phyloP scores from a whole-genome alignment of 805 yeast species.

The Candida succiphila region DNA sequence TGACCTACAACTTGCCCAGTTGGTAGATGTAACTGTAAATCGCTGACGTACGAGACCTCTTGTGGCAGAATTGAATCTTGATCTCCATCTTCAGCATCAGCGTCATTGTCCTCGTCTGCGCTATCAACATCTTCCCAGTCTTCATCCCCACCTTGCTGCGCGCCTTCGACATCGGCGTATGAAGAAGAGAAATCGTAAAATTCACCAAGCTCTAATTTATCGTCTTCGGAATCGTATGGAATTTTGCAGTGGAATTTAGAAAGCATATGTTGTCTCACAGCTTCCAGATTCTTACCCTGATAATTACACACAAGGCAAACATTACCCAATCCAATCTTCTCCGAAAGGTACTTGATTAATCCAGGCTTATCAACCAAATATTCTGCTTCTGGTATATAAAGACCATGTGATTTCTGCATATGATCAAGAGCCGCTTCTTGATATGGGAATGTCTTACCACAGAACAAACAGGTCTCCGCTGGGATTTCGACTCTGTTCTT shows the following conservation, averaged over 20 bases:
- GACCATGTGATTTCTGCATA: constrained; percentile 73
- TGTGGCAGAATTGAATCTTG: constrained; percentile 18
- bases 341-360: constrained; percentile 63
- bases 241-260: constrained; percentile 81
- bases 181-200: constrained; percentile 79
- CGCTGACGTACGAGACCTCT: constrained; percentile 25
- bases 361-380: constrained; percentile 65
- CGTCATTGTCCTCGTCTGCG: constrained; percentile 16
- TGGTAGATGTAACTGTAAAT: constrained; percentile 63
- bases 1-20: constrained; percentile 78
- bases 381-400: constrained; percentile 76
- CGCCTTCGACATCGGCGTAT: constrained; percentile 27
- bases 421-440: constrained; percentile 47
- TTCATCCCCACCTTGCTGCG: constrained; percentile 22
- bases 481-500: constrained; percentile 37
- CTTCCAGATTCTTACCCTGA: constrained; percentile 76
- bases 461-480: constrained; percentile 39
- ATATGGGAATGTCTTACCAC: constrained; percentile 26
- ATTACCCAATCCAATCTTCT: constrained; percentile 74
- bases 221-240: constrained; percentile 79
- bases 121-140: constrained; percentile 25
- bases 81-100: constrained; percentile 14
- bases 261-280: constrained; percentile 82
- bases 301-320: constrained; percentile 75
- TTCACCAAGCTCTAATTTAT: constrained; percentile 62